These are phyloP conservation scores for Colletotrichum sojae DNA, from an alignment of 2,329 filamentous ascomycete species.

Conservation along the genomic window DNA sequence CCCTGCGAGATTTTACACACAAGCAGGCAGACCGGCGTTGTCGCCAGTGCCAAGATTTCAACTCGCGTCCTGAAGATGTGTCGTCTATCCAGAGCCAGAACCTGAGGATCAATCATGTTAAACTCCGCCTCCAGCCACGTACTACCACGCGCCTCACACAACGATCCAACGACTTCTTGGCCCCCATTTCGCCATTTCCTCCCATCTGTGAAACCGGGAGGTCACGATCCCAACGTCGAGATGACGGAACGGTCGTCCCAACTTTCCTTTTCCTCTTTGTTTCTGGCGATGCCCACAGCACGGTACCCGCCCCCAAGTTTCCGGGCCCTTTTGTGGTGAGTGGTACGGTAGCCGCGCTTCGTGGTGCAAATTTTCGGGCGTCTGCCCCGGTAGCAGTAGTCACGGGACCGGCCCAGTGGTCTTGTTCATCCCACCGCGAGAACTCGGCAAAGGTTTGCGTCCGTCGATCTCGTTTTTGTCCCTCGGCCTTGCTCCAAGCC, in stretches of 20 bases:
- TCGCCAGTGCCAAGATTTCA: constrained; percentile 20
- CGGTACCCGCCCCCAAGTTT: constrained; percentile 30
- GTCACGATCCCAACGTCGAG: constrained; percentile 18
- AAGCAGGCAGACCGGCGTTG: constrained; percentile 2
- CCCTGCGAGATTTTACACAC: background rate
- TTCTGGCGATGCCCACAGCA: constrained; percentile 11
- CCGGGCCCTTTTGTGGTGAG: constrained; percentile 10
- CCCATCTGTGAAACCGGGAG: constrained; percentile 25
- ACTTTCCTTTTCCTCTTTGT: constrained; percentile 7
- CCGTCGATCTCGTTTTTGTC: constrained; percentile 18
- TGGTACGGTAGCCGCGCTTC: constrained; percentile 21
- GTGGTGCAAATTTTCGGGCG: background rate
- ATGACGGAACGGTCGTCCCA: constrained; percentile 27
- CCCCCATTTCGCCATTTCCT: constrained; percentile 29
- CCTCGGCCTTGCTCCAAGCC: constrained; percentile 4
- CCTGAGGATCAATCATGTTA: constrained; percentile 11
- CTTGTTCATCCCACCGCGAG: background rate
- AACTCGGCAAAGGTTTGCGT: constrained; percentile 6
- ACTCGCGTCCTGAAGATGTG: constrained; percentile 11
- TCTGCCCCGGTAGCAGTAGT: background rate
- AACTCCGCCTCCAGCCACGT: constrained; percentile 19
- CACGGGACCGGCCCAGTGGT: constrained; percentile 1
- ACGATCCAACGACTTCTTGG: constrained; percentile 20
- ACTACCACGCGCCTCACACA: background rate
- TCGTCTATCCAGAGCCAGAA: constrained; percentile 6